Base-by-base conservation (phyloP, 805 yeast species). In the Saccharomycopsis javanensis region DNA sequence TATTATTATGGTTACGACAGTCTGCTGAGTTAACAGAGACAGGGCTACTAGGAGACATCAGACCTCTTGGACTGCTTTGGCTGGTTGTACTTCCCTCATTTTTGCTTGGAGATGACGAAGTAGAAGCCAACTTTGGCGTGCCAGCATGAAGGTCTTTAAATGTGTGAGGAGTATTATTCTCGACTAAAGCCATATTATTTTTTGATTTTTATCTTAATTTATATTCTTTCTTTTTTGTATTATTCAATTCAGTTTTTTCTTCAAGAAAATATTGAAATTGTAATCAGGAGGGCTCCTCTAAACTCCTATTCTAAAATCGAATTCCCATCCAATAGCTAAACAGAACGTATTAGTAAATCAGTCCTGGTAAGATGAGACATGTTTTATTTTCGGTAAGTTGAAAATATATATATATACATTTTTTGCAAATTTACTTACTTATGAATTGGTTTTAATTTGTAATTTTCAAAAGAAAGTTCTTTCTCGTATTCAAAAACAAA, bases 1-100 rank as follows among this genome's bases (percentile, higher is more conserved):
- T 42, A 42, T 25, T 42, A 42, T 25, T 42, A 20, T 42, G 48
- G 25, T 11, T 20, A 13, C 25, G 48, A 13, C 48, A 20, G 23
- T 42, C 48, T 23, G 48, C 48, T 20, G 48, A 42, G 25, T 23
- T 42, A 23, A 42, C 48, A 42, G 48, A 42, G 15, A 42, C 48
- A 42, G 48, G 48, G 28, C 48, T 42, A n/a, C 23, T 42, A 42
- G 48, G 48, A 20, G 48, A 42, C 48, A 42, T 42, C 48, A 42
- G 48, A 25, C 48, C 48, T 23, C 48, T 42, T 23, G 48, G 48
- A 28, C 48, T 42, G 28, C 48, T 42, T 15, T 42, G 48, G 28
- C 48, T 42, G 23, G 48, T 42, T 23, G 48, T 42, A 42, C 48
- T 42, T 42, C 48, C 48, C 7, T 42, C 48, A 42, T 18, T 18